Conservation (phyloP, 2,329 filamentous ascomycete genomes). For the Colletotrichum kahawae region DNA sequence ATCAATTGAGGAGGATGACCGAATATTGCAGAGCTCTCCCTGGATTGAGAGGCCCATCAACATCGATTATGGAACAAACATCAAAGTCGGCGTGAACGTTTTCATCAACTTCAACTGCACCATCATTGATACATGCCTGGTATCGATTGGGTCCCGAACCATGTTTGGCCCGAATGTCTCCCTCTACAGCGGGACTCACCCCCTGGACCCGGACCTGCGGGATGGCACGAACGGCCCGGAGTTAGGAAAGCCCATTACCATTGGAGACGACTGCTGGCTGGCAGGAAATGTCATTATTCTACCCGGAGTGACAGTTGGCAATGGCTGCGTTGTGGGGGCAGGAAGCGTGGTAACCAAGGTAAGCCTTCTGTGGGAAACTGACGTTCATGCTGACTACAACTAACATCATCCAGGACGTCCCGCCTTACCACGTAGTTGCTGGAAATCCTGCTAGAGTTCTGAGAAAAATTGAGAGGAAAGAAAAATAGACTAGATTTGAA, state of each 20-base stretch:
- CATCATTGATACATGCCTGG: not conserved
- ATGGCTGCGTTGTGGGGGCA: not conserved
- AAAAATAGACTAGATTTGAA: not conserved
- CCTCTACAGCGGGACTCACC: not conserved
- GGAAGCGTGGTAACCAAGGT: not conserved
- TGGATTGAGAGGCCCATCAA: not conserved
- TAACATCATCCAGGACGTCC: not conserved
- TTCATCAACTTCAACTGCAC: not conserved
- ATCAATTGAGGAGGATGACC: not conserved
- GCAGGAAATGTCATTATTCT: not conserved
- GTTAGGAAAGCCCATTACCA: not conserved
- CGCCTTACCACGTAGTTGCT: not conserved
- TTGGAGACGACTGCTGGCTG: not conserved
- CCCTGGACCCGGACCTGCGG: not conserved
- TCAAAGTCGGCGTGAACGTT: not conserved
- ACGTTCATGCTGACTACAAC: not conserved
- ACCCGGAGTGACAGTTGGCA: not conserved
- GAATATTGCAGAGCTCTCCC: not conserved
- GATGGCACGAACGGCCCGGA: not conserved
- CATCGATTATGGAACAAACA: not conserved
- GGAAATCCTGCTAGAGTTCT: not conserved
- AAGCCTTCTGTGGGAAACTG: not conserved
- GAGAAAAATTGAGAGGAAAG: not conserved
- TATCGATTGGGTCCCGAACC: not conserved
- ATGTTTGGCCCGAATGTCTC: not conserved